Evolutionary conservation across 306 rosid genomes (phyloP).

Genomic region (Sindora glabra): DNA sequence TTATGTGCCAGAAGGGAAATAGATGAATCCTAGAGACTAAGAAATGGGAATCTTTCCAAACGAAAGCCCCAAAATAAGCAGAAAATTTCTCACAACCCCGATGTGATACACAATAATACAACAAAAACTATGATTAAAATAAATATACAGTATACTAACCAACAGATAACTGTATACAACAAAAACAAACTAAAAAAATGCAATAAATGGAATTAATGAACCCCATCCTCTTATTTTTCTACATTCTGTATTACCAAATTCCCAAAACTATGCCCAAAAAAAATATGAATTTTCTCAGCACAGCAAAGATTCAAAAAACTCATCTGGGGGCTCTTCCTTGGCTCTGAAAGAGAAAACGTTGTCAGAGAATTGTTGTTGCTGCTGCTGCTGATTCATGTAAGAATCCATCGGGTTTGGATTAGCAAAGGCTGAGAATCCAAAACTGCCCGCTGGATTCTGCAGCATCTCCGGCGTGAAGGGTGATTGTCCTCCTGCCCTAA

Average conservation of each 20-base stretch:
- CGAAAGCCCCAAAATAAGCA: slow-evolving; percentile 32
- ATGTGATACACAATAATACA: slow-evolving; percentile 21
- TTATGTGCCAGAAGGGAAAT: no score
- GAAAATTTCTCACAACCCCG: slow-evolving; percentile 10
- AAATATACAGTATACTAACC: slow-evolving; percentile 27
- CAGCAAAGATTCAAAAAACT: slow-evolving; percentile 62
- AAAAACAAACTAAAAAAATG: slow-evolving; percentile 26
- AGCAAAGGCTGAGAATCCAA: slow-evolving; percentile 41
- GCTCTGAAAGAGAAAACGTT: slow-evolving; percentile 38
- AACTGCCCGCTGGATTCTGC: slow-evolving; percentile 35
- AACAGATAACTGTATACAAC: slow-evolving; percentile 25
- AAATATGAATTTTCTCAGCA: slow-evolving; percentile 35
- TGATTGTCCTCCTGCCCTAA: slow-evolving; percentile 34
- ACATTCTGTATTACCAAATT: background rate
- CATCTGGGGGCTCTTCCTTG: slow-evolving; percentile 79
- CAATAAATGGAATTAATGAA: slow-evolving; percentile 47
- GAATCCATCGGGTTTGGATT: slow-evolving; percentile 39
- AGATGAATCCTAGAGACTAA: no score
- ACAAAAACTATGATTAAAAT: background rate
- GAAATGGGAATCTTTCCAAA: no score
- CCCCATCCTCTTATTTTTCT: slow-evolving; percentile 15
- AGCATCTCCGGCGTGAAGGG: slow-evolving; percentile 44
- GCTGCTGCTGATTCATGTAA: slow-evolving; percentile 46
- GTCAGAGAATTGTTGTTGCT: slow-evolving; percentile 36
- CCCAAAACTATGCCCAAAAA: background rate